Conservation (phyloP, 2,329 filamentous ascomycete species). For the Xylogone sp. region DNA sequence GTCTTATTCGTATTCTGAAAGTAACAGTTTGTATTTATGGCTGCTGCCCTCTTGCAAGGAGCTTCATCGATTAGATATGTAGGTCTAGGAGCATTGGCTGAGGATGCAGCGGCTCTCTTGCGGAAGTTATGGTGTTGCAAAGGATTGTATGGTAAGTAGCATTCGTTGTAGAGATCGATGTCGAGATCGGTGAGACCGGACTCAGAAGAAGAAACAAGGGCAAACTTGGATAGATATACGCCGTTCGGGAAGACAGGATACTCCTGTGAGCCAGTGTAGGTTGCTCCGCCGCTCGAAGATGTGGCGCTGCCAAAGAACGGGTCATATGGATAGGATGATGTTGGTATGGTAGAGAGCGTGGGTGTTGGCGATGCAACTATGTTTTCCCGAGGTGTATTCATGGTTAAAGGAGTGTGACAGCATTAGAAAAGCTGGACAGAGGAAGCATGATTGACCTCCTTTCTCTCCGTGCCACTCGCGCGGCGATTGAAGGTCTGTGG, state of each 20-base stretch:
- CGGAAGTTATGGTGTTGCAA: neutral
- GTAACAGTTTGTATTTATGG: neutral
- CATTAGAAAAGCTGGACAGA: neutral
- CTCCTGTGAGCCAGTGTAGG: neutral
- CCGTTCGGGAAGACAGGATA: neutral
- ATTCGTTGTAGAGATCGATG: neutral
- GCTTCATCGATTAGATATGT: neutral
- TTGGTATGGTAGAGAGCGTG: neutral
- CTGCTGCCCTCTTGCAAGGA: neutral
- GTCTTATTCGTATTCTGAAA: neutral
- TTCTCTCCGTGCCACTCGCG: slow-evolving; percentile 15
- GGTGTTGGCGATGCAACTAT: neutral
- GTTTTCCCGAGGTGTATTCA: neutral
- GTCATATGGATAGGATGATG: neutral
- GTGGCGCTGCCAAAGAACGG: neutral
- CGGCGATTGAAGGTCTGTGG: too few relatives aligned
- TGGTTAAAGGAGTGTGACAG: neutral
- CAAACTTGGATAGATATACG: neutral
- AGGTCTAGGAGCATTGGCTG: neutral
- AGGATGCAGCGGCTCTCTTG: neutral
- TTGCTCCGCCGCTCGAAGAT: neutral
- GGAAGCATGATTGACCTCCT: neutral
- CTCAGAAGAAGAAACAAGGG: neutral
- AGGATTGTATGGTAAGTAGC: neutral
- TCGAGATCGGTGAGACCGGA: neutral